These are phyloP conservation scores for Schrenkiella parvula DNA, from an alignment of 345 rosid species.

Conservation along the genomic window DNA sequence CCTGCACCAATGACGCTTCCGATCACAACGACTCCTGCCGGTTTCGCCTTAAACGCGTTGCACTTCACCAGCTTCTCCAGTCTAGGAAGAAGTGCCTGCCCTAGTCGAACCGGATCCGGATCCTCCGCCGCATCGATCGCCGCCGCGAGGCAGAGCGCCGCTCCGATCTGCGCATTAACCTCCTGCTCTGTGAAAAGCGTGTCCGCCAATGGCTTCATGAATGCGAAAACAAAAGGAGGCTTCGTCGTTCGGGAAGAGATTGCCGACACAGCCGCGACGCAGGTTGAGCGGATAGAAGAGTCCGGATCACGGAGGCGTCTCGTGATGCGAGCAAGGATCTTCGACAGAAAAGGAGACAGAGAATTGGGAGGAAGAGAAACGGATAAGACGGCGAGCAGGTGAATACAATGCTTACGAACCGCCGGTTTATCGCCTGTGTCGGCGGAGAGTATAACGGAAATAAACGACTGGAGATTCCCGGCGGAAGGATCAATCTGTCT, in stretches of 20 bases:
- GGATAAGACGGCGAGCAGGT: constrained; percentile 59
- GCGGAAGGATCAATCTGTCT: constrained; percentile 46
- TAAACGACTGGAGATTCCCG: constrained; percentile 50
- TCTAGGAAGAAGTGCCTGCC: constrained; percentile 47
- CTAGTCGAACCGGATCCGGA: constrained; percentile 58
- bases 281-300: constrained; percentile 67
- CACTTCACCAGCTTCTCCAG: constrained; percentile 71
- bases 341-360: constrained; percentile 59
- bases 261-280: constrained; percentile 58
- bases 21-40: constrained; percentile 67
- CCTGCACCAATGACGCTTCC: constrained; percentile 87
- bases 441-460: constrained; percentile 67
- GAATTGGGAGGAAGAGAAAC: constrained; percentile 41
- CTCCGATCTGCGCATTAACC: constrained; percentile 67
- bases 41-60: constrained; percentile 68
- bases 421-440: constrained; percentile 67
- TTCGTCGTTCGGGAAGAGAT: constrained; percentile 55
- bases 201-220: constrained; percentile 72
- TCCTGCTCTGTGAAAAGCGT: constrained; percentile 91
- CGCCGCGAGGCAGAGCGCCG: constrained; percentile 80
- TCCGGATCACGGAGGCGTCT: constrained; percentile 80
- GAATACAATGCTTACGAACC: constrained; percentile 72
- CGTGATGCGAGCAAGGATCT: constrained; percentile 57
- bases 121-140: constrained; percentile 69
- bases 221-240: constrained; percentile 51